A percentile compares a stretch with the other conserved stretches of the same genome.
phyloP scores from a whole-genome alignment of 2,329 filamentous ascomycete species.

The Dactylellina sp. region DNA sequence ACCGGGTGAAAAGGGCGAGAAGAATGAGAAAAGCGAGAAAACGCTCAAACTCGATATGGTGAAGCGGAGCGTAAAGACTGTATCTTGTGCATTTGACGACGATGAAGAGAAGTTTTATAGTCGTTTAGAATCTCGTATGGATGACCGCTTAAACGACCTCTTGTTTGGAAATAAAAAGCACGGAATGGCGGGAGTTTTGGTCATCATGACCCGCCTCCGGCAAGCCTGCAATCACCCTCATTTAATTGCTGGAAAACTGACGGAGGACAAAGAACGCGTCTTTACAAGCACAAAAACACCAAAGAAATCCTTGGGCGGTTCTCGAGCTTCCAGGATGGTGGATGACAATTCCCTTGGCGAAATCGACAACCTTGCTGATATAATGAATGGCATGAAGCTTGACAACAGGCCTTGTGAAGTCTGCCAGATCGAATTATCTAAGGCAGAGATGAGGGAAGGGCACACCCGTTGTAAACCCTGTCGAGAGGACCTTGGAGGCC shows the following conservation, averaged over 20 bases:
- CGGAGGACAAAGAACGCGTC: conserved; percentile 85
- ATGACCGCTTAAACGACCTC: conserved; percentile 88
- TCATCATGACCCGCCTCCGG: conserved; percentile 86
- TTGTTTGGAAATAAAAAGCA: conserved; percentile 73
- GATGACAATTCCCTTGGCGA: conserved; percentile 69
- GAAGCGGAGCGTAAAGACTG: conserved; percentile 84
- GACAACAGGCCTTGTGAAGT: conserved; percentile 83
- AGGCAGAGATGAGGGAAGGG: conserved; percentile 66
- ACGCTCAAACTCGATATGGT: conserved; percentile 81
- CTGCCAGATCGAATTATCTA: conserved; percentile 77
- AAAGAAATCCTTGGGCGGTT: conserved; percentile 62
- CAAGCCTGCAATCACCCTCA: conserved; percentile 96
- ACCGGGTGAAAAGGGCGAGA: conserved; percentile 61
- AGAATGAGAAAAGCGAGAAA: conserved; percentile 66
- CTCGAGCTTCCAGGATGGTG: conserved; percentile 63
- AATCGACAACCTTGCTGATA: conserved; percentile 83
- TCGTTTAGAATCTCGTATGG: conserved; percentile 82
- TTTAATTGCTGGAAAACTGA: conserved; percentile 84
- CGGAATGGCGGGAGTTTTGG: conserved; percentile 87
- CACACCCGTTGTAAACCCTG: conserved; percentile 59
- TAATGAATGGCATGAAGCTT: conserved; percentile 86
- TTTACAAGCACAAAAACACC: conserved; percentile 67
- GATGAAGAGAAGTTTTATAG: conserved; percentile 89
- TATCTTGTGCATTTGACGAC: conserved; percentile 80
- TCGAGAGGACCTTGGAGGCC: conserved; percentile 57